Evolutionary conservation across 2,329 filamentous ascomycete genomes (phyloP).

Genomic region (Mycosphaerelloides madeirae): DNA sequence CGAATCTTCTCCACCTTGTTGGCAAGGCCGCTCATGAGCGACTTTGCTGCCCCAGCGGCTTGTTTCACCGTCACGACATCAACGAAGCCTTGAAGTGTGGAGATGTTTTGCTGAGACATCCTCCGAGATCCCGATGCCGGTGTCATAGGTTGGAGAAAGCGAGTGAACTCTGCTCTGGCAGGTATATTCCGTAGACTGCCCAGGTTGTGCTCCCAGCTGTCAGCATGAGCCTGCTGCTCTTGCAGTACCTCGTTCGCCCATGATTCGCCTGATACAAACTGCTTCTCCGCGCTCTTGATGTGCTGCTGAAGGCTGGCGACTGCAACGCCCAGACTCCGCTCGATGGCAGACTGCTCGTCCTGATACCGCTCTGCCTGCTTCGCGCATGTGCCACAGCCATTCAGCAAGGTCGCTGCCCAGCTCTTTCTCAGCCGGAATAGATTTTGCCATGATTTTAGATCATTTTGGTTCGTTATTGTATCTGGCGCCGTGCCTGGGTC

Average conservation of each 20-base stretch:
- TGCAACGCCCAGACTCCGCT: slow-evolving; percentile 76
- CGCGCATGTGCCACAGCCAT: slow-evolving; percentile 64
- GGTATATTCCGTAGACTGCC: slow-evolving; percentile 60
- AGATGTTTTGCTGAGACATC: slow-evolving; percentile 41
- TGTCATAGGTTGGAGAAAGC: slow-evolving; percentile 34
- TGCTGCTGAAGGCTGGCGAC: slow-evolving; percentile 78
- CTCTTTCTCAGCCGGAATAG: slow-evolving; percentile 74
- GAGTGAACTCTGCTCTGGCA: slow-evolving; percentile 61
- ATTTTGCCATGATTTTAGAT: slow-evolving; percentile 80
- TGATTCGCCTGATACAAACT: slow-evolving; percentile 63
- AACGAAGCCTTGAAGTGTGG: slow-evolving; percentile 69
- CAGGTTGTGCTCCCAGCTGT: slow-evolving; percentile 65
- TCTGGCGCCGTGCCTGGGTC: slow-evolving; percentile 66
- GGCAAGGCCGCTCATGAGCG: slow-evolving; percentile 60
- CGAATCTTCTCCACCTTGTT: slow-evolving; percentile 45
- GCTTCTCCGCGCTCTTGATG: slow-evolving; percentile 65
- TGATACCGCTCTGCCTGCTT: slow-evolving; percentile 60
- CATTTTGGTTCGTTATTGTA: slow-evolving; percentile 71
- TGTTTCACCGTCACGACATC: slow-evolving; percentile 68
- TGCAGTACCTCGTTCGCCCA: slow-evolving; percentile 65
- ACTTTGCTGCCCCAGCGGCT: slow-evolving; percentile 63
- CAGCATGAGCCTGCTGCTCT: slow-evolving; percentile 61
- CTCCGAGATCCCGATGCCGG: slow-evolving; percentile 16
- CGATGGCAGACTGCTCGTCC: slow-evolving; percentile 68
- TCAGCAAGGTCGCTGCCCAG: slow-evolving; percentile 70